These are phyloP conservation scores for Mucor racemosus DNA, from an alignment of 371 early-diverging fungal species.

Conservation along the genomic window DNA sequence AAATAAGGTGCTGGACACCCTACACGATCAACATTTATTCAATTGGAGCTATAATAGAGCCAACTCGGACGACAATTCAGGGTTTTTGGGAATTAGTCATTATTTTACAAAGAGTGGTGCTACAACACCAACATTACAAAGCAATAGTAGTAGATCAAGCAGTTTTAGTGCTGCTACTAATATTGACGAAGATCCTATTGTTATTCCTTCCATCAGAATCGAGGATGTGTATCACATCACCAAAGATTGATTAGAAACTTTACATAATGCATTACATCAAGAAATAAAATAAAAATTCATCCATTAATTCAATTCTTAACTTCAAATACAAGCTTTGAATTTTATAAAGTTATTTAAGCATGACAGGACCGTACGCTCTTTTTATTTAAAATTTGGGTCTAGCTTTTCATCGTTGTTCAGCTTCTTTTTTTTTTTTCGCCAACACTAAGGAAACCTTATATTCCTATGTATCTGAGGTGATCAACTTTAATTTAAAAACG, in stretches of 20 bases:
- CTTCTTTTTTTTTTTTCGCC: too few relatives aligned
- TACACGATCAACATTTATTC: constrained; percentile 57
- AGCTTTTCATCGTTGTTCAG: too few relatives aligned
- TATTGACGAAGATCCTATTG: constrained; percentile 8
- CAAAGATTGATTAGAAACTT: constrained; percentile 4
- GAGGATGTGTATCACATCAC: constrained; percentile 12
- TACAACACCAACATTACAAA: constrained; percentile 14
- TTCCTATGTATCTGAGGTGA: too few relatives aligned
- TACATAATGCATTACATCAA: too few relatives aligned
- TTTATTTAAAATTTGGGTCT: too few relatives aligned
- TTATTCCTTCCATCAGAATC: background rate
- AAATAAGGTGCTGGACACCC: constrained; percentile 63
- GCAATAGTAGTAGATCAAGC: constrained; percentile 26
- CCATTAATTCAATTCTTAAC: too few relatives aligned
- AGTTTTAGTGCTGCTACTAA: constrained; percentile 26
- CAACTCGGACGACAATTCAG: constrained; percentile 27
- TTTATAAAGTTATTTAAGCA: too few relatives aligned
- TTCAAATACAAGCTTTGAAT: too few relatives aligned
- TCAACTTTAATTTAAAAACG: too few relatives aligned
- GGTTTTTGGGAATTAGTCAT: constrained; percentile 23
- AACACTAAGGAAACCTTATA: too few relatives aligned
- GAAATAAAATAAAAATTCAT: too few relatives aligned
- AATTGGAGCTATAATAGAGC: constrained; percentile 18
- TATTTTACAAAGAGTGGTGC: constrained; percentile 33
- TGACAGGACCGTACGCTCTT: too few relatives aligned